Percentiles rank a stretch among this genome's conserved stretches.
Evolutionary conservation across 202 grass and related monocot species (phyloP).

Genomic region (Dendrocalamus latiflorus): DNA sequence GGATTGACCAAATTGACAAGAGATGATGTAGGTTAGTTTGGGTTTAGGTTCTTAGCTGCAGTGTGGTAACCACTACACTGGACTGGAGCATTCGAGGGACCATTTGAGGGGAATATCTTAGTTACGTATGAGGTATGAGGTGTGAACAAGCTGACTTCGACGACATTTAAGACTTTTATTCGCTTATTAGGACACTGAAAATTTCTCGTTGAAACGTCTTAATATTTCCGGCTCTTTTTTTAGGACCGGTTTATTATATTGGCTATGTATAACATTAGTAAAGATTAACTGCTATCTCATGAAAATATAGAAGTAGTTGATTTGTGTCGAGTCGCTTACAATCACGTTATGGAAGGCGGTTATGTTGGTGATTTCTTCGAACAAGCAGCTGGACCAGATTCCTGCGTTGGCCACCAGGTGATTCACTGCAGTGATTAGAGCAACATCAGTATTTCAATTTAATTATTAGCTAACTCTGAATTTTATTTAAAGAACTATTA

Average conservation of each 20-base stretch:
- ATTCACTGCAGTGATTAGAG: constrained; percentile 59
- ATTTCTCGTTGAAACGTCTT: no score
- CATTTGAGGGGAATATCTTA: not conserved
- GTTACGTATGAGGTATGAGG: not conserved
- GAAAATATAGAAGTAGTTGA: not conserved
- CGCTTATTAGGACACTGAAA: no score
- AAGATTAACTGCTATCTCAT: not conserved
- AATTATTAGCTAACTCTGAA: not conserved
- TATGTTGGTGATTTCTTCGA: constrained; percentile 90
- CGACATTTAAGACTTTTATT: not conserved
- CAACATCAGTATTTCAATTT: not conserved
- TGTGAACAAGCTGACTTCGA: not conserved
- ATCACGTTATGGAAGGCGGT: constrained; percentile 74
- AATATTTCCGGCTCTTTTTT: no score
- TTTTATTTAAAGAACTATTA: not conserved
- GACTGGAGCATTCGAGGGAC: not conserved
- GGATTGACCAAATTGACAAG: not conserved
- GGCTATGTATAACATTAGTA: no score
- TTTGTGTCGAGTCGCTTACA: constrained; percentile 20
- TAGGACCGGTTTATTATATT: no score
- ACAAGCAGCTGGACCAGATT: constrained; percentile 74
- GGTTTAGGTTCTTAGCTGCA: not conserved
- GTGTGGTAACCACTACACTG: not conserved
- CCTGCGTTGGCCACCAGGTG: constrained; percentile 87
- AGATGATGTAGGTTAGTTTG: not conserved